Percentiles rank a stretch among this genome's conserved stretches.
These are phyloP conservation scores for Erodium texanum DNA, from an alignment of 441 rosid genomes.

Conservation along the genomic window DNA sequence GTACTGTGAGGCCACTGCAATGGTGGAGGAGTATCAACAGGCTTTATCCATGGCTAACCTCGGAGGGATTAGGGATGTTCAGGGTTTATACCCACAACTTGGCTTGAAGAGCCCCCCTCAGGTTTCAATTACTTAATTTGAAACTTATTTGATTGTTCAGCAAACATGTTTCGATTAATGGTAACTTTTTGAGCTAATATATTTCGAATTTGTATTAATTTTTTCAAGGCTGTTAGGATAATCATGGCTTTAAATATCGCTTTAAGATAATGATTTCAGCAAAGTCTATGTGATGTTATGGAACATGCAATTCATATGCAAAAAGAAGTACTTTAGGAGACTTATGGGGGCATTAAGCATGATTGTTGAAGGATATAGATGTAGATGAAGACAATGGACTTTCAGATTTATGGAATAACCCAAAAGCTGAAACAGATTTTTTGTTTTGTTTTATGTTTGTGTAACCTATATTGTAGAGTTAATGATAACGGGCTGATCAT, in stretches of 20 bases:
- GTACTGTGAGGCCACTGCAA: constrained; percentile 68
- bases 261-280: neutral
- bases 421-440: too few species aligned
- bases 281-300: neutral
- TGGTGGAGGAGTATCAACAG: constrained; percentile 94
- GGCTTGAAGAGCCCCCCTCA: constrained; percentile 68
- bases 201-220: neutral
- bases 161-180: neutral
- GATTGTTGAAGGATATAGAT: neutral
- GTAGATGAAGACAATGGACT: neutral
- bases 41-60: constrained; percentile 56
- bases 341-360: neutral
- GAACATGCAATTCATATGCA: neutral
- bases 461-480: constrained; percentile 1
- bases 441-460: neutral
- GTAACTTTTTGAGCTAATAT: neutral
- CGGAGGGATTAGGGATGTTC: constrained; percentile 70
- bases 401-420: neutral
- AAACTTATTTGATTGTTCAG: neutral
- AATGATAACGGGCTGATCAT: neutral
- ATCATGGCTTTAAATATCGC: neutral
- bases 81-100: constrained; percentile 48
- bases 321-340: neutral
- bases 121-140: constrained; percentile 30
- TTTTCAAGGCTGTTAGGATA: neutral